Evolutionary conservation across 1,284 basidiomycete genomes (phyloP), one percentile per base, ranked within the genome.

Genomic region (Microbotryum intermedium): DNA sequence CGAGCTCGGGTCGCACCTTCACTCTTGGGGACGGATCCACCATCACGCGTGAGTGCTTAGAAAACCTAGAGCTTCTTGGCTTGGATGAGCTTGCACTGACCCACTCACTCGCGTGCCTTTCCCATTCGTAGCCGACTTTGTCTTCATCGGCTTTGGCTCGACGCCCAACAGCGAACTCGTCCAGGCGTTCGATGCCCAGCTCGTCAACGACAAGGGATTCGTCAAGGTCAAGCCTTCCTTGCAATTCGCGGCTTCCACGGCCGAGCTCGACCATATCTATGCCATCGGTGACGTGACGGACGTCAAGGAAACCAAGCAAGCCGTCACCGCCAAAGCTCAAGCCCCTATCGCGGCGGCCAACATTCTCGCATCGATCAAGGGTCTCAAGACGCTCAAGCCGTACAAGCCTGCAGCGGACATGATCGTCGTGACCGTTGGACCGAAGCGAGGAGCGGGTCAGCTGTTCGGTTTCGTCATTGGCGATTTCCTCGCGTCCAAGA

Each of bases 131-230:
- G 73, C 77, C 56, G 77, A 79, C 67, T 79, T 71, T 63, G 68
- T 79, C 43, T 73, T 78, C 53, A 46, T 77, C 53, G 73, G 74
- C 10, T 70, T 71, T 18, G 78, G 78, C 16, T 77, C 76, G 67
- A 68, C 62, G 29, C 73, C 77, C n/a, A 76, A 77, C 61, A 71
- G 74, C 1, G 51, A 50, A 6, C 61, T 79, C 52, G 68, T 78
- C 16, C 46, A 60, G 10, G 55, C 65, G 1, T 69, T 64, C 50
- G 73, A 78, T 64, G 25, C 57, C 16, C 73, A 76, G n/a, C 28
- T 64, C 42, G 43, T 77, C 29, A 61, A 72, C 51, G 42, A 58
- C 7, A 57, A 62, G 39, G 60, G 60, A 11, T 64, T 72, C 49
- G 69, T 78, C 66, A 67, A 65, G 25, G 77, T 79, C 47, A 70